phyloP scores from a whole-genome alignment of 352 stramenopile genomes.

The Phytophthora sansomeana region DNA sequence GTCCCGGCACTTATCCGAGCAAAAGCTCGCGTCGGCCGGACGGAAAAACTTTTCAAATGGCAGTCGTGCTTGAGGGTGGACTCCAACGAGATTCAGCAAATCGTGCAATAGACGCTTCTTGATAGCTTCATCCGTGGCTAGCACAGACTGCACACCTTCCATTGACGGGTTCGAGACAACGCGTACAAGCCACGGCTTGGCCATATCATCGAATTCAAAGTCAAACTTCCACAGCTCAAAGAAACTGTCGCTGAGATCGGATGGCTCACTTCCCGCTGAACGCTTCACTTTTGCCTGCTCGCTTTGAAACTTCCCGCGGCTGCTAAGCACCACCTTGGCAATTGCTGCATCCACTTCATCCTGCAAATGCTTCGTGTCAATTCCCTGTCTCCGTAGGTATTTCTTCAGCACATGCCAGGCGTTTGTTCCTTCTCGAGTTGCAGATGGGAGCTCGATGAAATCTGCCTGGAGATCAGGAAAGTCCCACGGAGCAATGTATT shows the following conservation, averaged over 20 bases:
- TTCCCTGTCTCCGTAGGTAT: slow-evolving; percentile 61
- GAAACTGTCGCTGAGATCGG: slow-evolving; percentile 74
- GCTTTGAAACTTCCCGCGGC: slow-evolving; percentile 56
- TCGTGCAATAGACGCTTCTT: slow-evolving; percentile 74
- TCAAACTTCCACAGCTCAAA: slow-evolving; percentile 97
- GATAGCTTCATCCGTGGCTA: slow-evolving; percentile 76
- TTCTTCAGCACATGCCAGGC: slow-evolving; percentile 73
- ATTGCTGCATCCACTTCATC: slow-evolving; percentile 75
- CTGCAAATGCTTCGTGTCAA: slow-evolving; percentile 73
- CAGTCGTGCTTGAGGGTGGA: slow-evolving; percentile 65
- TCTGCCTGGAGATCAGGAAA: slow-evolving; percentile 66
- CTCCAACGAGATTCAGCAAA: slow-evolving; percentile 71
- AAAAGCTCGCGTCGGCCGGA: slow-evolving; percentile 54
- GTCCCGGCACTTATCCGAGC: slow-evolving; percentile 68
- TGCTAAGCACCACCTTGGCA: slow-evolving; percentile 67
- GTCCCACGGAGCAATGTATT: slow-evolving; percentile 78
- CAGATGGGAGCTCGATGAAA: slow-evolving; percentile 73
- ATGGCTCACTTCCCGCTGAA: slow-evolving; percentile 30
- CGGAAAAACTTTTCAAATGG: slow-evolving; percentile 74
- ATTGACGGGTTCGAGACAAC: slow-evolving; percentile 76
- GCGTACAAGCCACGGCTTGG: slow-evolving; percentile 96
- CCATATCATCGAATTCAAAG: slow-evolving; percentile 94
- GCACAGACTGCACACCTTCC: slow-evolving; percentile 47
- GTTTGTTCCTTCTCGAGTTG: slow-evolving; percentile 60
- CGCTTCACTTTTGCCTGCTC: slow-evolving; percentile 60